Conservation (phyloP, 768 basidiomycete genomes). For the Lactarius sp. region DNA sequence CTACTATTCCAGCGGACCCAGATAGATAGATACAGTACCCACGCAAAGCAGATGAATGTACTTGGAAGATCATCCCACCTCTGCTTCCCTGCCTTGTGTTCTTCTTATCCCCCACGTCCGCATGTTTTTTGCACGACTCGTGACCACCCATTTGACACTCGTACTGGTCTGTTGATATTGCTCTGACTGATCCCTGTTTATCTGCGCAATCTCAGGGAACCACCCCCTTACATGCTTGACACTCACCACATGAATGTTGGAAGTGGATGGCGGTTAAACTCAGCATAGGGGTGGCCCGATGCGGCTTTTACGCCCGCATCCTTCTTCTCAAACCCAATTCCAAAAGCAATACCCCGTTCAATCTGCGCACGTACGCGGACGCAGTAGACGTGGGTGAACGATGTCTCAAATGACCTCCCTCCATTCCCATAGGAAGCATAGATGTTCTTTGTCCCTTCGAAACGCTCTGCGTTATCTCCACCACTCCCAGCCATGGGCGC, state of each 20-base stretch:
- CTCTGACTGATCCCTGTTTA: neutral
- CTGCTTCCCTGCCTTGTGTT: neutral
- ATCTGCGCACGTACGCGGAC: slow-evolving; percentile 5
- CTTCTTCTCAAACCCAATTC: neutral
- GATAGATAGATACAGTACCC: neutral
- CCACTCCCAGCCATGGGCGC: slow-evolving; percentile 1
- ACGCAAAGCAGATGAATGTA: neutral
- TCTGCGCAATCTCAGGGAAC: neutral
- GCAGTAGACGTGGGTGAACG: neutral
- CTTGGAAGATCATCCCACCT: neutral
- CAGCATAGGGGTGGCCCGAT: neutral
- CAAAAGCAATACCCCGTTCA: slow-evolving; percentile 2
- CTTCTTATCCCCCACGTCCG: neutral
- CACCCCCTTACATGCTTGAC: neutral
- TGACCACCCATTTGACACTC: neutral
- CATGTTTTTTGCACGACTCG: neutral
- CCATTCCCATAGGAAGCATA: slow-evolving; percentile 2
- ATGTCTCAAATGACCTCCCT: neutral
- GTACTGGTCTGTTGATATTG: neutral
- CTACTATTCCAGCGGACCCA: neutral
- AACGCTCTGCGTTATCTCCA: slow-evolving; percentile 4
- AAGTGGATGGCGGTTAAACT: neutral
- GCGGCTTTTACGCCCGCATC: slow-evolving; percentile 12
- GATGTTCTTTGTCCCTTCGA: neutral
- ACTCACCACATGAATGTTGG: neutral